These are phyloP conservation scores for Umbelopsis isabellina DNA, from an alignment of 192 early-diverging fungal genomes.

Conservation along the genomic window DNA sequence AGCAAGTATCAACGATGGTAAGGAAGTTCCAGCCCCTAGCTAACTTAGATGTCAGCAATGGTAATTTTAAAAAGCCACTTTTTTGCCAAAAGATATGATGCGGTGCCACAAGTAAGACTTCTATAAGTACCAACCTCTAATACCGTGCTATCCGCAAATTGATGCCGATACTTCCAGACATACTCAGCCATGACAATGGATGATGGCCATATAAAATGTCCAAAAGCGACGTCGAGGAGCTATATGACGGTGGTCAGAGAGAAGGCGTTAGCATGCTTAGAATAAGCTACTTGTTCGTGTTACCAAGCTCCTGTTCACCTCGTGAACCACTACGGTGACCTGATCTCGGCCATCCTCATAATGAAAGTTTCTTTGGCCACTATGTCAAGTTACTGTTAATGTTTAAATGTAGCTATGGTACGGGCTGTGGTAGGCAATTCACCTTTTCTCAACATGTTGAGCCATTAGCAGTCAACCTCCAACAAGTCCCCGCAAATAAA, in stretches of 20 bases:
- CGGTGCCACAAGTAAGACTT: not conserved
- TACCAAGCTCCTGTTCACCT: not conserved
- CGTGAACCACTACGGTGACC: not conserved
- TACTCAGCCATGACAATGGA: conserved; percentile 66
- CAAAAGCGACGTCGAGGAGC: conserved; percentile 44
- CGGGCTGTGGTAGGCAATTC: not conserved
- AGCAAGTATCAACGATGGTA: conserved; percentile 64
- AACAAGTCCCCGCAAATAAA: not conserved
- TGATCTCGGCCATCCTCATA: not conserved
- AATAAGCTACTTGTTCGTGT: too few relatives aligned
- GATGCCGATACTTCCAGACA: conserved; percentile 42
- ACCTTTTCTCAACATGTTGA: not conserved
- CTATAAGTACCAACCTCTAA: conserved; percentile 37
- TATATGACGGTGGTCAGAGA: too few relatives aligned
- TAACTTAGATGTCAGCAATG: conserved; percentile 20
- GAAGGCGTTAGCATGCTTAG: too few relatives aligned
- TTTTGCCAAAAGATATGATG: not conserved
- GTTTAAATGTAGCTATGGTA: too few relatives aligned
- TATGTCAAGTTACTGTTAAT: not conserved
- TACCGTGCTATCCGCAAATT: conserved; percentile 37
- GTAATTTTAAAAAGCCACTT: not conserved
- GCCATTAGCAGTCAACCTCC: not conserved
- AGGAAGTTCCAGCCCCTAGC: conserved; percentile 64
- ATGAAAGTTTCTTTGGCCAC: not conserved
- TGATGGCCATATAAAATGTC: conserved; percentile 73